Percentiles rank a stretch among this genome's conserved stretches.
phyloP scores from a whole-genome alignment of 2,329 filamentous ascomycete genomes.

The Colletotrichum sp. region DNA sequence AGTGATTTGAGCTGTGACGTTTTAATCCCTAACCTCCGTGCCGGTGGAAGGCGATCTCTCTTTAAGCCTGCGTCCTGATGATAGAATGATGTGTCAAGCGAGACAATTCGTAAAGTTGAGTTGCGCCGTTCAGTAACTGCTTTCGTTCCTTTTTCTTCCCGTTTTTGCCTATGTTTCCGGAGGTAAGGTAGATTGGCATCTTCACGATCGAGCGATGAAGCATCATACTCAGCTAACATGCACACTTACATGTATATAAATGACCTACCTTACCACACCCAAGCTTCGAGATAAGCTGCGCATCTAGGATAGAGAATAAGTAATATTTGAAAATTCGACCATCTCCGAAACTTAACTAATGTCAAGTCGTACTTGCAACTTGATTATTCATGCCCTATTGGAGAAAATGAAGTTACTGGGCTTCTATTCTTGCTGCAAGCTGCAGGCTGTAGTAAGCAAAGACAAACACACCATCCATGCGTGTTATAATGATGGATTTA shows the following conservation, averaged over 20 bases:
- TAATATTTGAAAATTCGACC: background rate
- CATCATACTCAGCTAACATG: background rate
- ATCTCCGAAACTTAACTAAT: background rate
- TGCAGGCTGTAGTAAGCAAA: background rate
- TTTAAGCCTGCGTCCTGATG: background rate
- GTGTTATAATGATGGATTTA: rapidly evolving
- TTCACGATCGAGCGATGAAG: background rate
- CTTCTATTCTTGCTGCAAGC: background rate
- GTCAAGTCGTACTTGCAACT: background rate
- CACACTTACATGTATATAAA: background rate
- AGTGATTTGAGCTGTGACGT: background rate
- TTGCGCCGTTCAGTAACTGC: background rate
- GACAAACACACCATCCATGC: background rate
- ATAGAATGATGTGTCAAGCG: background rate
- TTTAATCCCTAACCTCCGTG: background rate
- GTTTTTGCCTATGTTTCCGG: too few relatives aligned
- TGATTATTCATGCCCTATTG: background rate
- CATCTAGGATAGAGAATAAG: background rate
- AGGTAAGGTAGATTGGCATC: background rate
- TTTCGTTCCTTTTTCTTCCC: background rate
- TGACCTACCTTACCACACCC: background rate
- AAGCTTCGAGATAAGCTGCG: background rate
- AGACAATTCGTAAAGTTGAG: rapidly evolving
- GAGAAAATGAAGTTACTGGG: background rate
- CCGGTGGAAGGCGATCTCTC: background rate